Evolutionary conservation across 352 stramenopile species (phyloP).

Genomic region (Phytophthora uliginosa): DNA sequence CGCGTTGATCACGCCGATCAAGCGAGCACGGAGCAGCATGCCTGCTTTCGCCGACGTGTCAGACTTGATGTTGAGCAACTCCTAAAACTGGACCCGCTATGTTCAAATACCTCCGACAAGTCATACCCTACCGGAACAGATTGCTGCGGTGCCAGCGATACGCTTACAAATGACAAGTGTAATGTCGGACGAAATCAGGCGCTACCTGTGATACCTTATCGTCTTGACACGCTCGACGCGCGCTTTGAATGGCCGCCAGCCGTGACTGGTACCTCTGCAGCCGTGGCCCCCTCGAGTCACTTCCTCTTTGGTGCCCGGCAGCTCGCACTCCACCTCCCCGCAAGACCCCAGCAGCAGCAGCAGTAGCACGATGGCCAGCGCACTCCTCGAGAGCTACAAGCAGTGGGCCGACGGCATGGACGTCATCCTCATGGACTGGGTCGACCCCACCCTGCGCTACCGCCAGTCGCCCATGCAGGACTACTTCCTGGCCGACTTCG

Average conservation of each 20-base stretch:
- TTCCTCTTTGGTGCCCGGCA: constrained; percentile 36
- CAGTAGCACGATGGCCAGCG: constrained; percentile 40
- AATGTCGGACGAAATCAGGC: constrained; percentile 21
- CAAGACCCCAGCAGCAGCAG: constrained; percentile 21
- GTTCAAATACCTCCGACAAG: neutral
- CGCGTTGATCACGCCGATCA: neutral
- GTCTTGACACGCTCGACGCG: constrained; percentile 24
- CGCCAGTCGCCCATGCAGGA: constrained; percentile 44
- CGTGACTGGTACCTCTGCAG: constrained; percentile 35
- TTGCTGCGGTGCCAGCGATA: constrained; percentile 9
- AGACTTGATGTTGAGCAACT: constrained; percentile 35
- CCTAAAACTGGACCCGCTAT: neutral
- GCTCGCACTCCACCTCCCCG: constrained; percentile 13
- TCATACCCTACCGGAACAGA: constrained; percentile 22
- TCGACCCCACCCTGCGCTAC: constrained; percentile 46
- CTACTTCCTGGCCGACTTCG: constrained; percentile 48
- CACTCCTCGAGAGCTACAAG: constrained; percentile 50
- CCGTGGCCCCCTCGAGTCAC: constrained; percentile 29
- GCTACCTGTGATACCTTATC: constrained; percentile 24
- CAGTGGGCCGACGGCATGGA: constrained; percentile 47
- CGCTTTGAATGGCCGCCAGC: constrained; percentile 45
- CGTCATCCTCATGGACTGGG: constrained; percentile 48
- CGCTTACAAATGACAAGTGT: constrained; percentile 10
- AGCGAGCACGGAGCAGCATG: neutral
- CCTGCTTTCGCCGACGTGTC: constrained; percentile 27